A percentile compares a stretch with the other conserved stretches of the same genome.
Evolutionary conservation across 768 basidiomycete species (phyloP).

Genomic region (Lepiota venenata): DNA sequence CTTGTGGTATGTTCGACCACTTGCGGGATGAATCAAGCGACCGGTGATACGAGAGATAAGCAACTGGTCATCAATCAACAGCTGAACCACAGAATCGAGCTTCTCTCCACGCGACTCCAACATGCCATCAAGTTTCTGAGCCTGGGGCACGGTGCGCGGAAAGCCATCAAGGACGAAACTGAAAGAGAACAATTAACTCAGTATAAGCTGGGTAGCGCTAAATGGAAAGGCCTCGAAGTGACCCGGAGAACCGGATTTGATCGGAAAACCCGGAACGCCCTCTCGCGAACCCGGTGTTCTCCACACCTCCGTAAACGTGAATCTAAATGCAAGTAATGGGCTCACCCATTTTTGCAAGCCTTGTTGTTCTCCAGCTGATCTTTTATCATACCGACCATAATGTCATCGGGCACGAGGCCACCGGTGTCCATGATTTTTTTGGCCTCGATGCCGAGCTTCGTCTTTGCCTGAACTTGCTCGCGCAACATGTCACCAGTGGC

Average conservation of each 20-base stretch:
- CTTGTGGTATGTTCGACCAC: constrained; percentile 91
- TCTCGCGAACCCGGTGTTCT: neutral
- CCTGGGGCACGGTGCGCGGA: constrained; percentile 95
- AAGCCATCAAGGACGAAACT: constrained; percentile 99
- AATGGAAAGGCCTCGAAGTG: constrained; percentile 12
- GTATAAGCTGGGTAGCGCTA: constrained; percentile 14
- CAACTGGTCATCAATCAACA: constrained; percentile 89
- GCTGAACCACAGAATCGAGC: constrained; percentile 89
- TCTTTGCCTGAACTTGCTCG: constrained; percentile 86
- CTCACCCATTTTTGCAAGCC: constrained; percentile 94
- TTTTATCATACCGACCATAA: constrained; percentile 97
- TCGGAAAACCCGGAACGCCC: constrained; percentile 5
- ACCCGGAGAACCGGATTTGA: neutral
- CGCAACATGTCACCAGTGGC: constrained; percentile 99
- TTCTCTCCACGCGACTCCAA: constrained; percentile 78
- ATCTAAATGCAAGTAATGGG: no score
- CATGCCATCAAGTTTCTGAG: constrained; percentile 95
- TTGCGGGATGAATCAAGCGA: constrained; percentile 85
- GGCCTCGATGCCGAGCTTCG: constrained; percentile 83
- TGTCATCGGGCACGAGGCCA: constrained; percentile 93
- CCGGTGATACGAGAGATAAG: constrained; percentile 98
- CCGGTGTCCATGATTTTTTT: constrained; percentile 99
- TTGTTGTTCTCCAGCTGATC: constrained; percentile 92
- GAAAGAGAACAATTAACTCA: constrained; percentile 11
- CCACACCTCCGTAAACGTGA: neutral